A percentile compares a stretch with the other conserved stretches of the same genome.
Evolutionary conservation across 2,329 filamentous ascomycete genomes (phyloP).

Genomic region (Penicillium verrucosum): DNA sequence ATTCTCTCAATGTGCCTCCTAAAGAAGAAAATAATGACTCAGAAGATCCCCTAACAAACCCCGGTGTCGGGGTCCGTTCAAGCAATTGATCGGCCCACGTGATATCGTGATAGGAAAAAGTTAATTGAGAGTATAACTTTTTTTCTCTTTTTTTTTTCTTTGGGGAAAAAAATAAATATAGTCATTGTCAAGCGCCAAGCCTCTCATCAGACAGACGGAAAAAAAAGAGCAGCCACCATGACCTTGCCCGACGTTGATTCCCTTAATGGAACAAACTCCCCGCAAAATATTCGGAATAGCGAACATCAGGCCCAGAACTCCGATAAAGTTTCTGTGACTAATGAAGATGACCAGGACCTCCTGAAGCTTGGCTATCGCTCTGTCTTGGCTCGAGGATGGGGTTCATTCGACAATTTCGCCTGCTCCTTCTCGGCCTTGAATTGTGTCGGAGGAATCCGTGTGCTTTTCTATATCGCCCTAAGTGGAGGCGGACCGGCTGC

Average conservation of each 20-base stretch:
- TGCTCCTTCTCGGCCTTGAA: constrained; percentile 30
- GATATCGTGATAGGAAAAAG: constrained; percentile 12
- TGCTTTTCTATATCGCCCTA: constrained; percentile 29
- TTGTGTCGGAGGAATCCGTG: constrained; percentile 28
- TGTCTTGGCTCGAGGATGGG: constrained; percentile 27
- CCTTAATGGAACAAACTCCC: constrained; percentile 7
- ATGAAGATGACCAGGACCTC: constrained; percentile 28
- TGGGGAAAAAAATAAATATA: neutral
- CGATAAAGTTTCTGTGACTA: constrained; percentile 11
- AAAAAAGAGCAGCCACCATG: constrained; percentile 2
- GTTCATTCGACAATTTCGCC: constrained; percentile 28
- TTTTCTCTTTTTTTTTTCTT: neutral
- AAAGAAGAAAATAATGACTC: neutral
- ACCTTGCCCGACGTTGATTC: neutral
- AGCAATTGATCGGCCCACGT: constrained; percentile 13
- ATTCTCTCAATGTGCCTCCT: neutral
- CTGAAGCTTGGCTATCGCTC: constrained; percentile 26
- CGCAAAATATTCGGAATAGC: constrained; percentile 4
- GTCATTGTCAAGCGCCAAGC: neutral
- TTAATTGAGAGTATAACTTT: neutral
- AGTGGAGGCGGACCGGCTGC: constrained; percentile 26
- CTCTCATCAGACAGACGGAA: neutral
- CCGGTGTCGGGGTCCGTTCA: constrained; percentile 7
- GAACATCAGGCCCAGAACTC: constrained; percentile 1
- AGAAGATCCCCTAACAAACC: neutral